These are phyloP conservation scores for Keithomyces neogunnii DNA, from an alignment of 2,329 filamentous ascomycete genomes.

Conservation along the genomic window DNA sequence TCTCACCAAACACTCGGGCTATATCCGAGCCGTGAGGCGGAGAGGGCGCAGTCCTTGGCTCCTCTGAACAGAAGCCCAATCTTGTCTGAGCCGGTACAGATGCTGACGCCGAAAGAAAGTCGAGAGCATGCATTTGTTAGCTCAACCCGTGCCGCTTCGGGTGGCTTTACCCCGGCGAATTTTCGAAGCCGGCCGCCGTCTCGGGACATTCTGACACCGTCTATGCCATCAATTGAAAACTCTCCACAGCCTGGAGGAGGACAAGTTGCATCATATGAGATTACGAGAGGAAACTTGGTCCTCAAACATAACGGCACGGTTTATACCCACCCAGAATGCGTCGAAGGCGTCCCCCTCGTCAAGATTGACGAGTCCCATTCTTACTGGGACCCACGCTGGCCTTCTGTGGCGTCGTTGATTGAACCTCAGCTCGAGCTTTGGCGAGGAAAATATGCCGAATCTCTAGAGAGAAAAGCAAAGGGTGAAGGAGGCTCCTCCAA, in stretches of 20 bases:
- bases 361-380: conserved; percentile 42
- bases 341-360: conserved; percentile 42
- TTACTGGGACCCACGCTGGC: conserved; percentile 50
- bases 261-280: conserved; percentile 19
- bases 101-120: conserved; percentile 18
- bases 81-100: conserved; percentile 16
- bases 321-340: conserved; percentile 42
- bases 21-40: not conserved
- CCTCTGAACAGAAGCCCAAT: conserved; percentile 7
- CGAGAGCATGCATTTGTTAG: conserved; percentile 8
- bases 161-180: conserved; percentile 25
- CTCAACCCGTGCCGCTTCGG: not conserved
- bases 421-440: conserved; percentile 36
- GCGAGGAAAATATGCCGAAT: conserved; percentile 35
- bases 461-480: conserved; percentile 22
- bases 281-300: conserved; percentile 35
- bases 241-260: conserved; percentile 17
- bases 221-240: conserved; percentile 15
- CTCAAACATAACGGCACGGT: conserved; percentile 40
- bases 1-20: not conserved
- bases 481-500: conserved; percentile 31
- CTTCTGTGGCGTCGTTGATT: conserved; percentile 33
- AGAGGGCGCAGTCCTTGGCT: not conserved
- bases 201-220: conserved; percentile 20
- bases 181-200: conserved; percentile 18